Evolutionary conservation across 75 land plant species (phyloP), one percentile per base, ranked within the genome.

Genomic region (Ceratopteris richardii): DNA sequence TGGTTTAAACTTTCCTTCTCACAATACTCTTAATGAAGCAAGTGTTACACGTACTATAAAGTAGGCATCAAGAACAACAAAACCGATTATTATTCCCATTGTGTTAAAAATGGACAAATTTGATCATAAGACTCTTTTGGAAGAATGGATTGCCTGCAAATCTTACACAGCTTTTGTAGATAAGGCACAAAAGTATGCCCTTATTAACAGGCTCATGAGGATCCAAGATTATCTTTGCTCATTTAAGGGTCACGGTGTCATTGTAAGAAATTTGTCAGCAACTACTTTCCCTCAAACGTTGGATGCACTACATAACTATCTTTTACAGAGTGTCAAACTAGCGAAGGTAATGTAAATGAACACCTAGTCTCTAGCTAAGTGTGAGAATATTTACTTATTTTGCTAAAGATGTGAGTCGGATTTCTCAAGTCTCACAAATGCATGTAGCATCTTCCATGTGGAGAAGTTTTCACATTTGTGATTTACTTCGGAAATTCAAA

Each of bases 281-380:
- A 82, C 94, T 61, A 85, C 94, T n/a, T 92, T 92, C 37, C 86
- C 97, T 16, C 97, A 92, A 64, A 88, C 97, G 29, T 61, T 92
- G 66, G 97, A 92, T 72, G 82, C 80, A 83, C 73, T 92, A 47
- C 97, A 92, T 61, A 71, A 65, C 28, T 78, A 92, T 67, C 89
- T 92, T 60, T 82, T 92, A 54, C 82, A 92, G 37, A 33, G 37
- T 33, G 37, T 33, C 37, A 33, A 33, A 33, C 7, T 9, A 33
- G 37, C 7, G 37, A 33, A 9, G 37, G 37, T 9, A 33, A 33
- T 33, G 37, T n/a, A n/a, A n/a, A n/a, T n/a, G n/a, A n/a, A n/a
- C n/a, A n/a, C n/a, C n/a, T n/a, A n/a, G n/a, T n/a, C n/a, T n/a
- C n/a, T n/a, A n/a, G n/a, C n/a, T n/a, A n/a, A n/a, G n/a, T n/a